These are phyloP conservation scores for Russula griseocarnosa DNA, from an alignment of 768 basidiomycete species.

Conservation along the genomic window DNA sequence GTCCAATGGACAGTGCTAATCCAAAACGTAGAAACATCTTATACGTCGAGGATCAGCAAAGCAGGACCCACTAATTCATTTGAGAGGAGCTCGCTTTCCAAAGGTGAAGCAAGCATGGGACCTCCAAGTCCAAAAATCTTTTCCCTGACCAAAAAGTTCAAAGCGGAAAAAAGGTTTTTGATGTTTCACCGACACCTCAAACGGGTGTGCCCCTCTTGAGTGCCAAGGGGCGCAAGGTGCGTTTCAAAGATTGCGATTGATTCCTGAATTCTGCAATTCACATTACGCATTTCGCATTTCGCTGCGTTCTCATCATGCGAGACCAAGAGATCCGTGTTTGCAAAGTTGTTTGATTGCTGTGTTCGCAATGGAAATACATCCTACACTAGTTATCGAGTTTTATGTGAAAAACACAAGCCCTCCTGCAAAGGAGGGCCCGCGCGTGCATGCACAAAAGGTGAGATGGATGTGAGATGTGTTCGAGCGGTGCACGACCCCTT, in stretches of 20 bases:
- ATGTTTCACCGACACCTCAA: constrained; percentile 67
- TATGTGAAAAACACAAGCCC: constrained; percentile 1
- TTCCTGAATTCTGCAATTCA: constrained; percentile 70
- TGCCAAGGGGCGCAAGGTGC: constrained; percentile 74
- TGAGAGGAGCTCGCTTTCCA: too few relatives aligned
- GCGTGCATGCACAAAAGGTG: constrained; percentile 47
- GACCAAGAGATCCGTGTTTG: constrained; percentile 53
- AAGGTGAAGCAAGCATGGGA: constrained; percentile 33
- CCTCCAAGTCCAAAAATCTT: constrained; percentile 37
- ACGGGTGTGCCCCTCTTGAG: constrained; percentile 72
- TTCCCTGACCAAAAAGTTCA: too few relatives aligned
- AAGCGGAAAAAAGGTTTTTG: constrained; percentile 32
- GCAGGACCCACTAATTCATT: constrained; percentile 18
- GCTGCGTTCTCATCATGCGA: constrained; percentile 40
- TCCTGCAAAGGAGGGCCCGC: background rate
- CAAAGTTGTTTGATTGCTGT: constrained; percentile 39
- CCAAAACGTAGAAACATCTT: constrained; percentile 41
- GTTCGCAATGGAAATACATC: constrained; percentile 23
- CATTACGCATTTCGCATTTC: constrained; percentile 79
- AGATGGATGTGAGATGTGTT: constrained; percentile 32
- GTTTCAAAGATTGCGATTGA: constrained; percentile 80
- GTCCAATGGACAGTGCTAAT: background rate
- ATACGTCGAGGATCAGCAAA: constrained; percentile 41
- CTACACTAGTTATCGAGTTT: background rate
- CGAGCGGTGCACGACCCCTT: constrained; percentile 33